phyloP scores from a whole-genome alignment of 345 rosid genomes.

The Firmiana major region DNA sequence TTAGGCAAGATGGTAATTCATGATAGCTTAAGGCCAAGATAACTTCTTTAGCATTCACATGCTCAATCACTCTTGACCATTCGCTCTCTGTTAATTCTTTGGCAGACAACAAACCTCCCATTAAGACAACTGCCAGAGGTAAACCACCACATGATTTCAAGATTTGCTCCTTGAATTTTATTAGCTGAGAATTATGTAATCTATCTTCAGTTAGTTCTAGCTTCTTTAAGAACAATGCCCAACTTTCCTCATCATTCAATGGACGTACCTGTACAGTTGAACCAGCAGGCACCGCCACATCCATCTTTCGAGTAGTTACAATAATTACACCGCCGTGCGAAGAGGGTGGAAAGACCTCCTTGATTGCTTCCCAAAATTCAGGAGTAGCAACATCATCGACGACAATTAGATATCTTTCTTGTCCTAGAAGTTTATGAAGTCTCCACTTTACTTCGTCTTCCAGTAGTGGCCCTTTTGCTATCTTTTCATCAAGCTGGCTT shows the following conservation, averaged over 20 bases:
- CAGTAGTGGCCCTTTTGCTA: neutral
- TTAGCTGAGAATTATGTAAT: neutral
- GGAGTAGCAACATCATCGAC: neutral
- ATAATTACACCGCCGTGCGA: neutral
- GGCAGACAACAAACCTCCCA: conserved; percentile 2
- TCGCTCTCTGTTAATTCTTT: neutral
- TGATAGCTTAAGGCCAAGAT: neutral
- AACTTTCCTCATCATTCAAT: neutral
- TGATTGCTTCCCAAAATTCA: neutral
- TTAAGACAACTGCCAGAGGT: neutral
- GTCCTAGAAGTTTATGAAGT: neutral
- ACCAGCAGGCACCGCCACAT: neutral
- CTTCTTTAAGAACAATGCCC: neutral
- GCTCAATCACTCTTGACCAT: neutral
- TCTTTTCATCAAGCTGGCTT: neutral
- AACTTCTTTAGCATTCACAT: neutral
- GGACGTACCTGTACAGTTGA: neutral
- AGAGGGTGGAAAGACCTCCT: conserved; percentile 1
- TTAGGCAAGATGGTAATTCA: neutral
- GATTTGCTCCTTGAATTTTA: neutral
- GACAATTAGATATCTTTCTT: neutral
- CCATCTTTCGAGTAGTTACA: neutral
- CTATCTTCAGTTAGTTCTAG: neutral
- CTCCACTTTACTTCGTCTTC: neutral
- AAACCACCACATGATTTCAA: neutral